Base-by-base conservation (phyloP, 768 basidiomycete genomes). In the Clathrus columnatus region DNA sequence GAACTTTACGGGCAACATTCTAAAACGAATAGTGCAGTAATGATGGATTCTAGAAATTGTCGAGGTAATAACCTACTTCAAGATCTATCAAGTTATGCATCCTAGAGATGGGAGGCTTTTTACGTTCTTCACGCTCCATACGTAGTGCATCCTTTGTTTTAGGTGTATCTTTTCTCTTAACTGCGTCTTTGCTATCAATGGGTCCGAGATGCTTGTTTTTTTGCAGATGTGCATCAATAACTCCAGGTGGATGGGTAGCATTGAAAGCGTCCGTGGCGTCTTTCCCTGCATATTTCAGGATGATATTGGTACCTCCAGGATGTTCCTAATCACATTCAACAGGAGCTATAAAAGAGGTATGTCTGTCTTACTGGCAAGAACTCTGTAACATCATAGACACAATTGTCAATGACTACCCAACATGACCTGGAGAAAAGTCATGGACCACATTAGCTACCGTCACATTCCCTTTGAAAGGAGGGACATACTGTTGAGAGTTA, bases 351-450 rank as follows among this genome's bases (percentile, higher is more conserved):
- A 27, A n/a, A 4, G 20, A n/a, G 30, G 16, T 43, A 46, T 18
- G 42, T n/a, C n/a, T 14, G 10, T n/a, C 74, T 30, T 57, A 84
- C 87, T 51, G 77, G 70, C 36, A 90, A 70, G 67, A 91, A 88
- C 36, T 85, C 83, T 5, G 88, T 88, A 51, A 90, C 85, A 70
- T 91, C 87, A 70, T 91, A 91, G n/a, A 91, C 89, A 52, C 78
- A 74, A 68, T 84, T 79, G 50, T 77, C 73, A 60, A 92, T 85
- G 64, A 91, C 82, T 61, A 92, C 82, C 90, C 90, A 92, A 64
- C 88, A 90, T 54, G 54, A 57, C 51, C 56, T 57, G 24, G 10
- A 2, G 36, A n/a, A n/a, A 36, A n/a, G 36, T 32, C 7, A 16
- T 36, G 36, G 36, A n/a, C n/a, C n/a, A n/a, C n/a, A n/a, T 36